Evolutionary conservation across 148 eudicot genomes (phyloP).

Genomic region (Chenopodium album): DNA sequence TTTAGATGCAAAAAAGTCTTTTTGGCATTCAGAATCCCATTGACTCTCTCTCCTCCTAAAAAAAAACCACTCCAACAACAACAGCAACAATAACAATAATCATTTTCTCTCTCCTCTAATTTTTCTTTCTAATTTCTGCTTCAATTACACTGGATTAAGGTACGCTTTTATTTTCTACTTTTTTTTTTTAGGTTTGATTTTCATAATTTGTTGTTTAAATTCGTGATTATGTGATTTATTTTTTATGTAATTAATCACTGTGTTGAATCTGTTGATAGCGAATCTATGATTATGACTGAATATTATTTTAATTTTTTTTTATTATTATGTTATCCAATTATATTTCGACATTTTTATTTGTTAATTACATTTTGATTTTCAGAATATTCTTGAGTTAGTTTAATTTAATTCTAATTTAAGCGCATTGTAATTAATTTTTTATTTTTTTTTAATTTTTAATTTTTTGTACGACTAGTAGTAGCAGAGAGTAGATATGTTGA

Average conservation of each 20-base stretch:
- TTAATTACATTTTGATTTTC: background rate
- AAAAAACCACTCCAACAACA: too few species aligned
- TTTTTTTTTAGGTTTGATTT: background rate
- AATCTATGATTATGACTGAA: conserved; percentile 29
- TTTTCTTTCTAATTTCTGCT: background rate
- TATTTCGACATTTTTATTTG: background rate
- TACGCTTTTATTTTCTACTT: background rate
- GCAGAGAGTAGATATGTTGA: conserved; percentile 16
- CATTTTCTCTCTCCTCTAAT: background rate
- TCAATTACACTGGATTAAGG: background rate
- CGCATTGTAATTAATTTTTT: background rate
- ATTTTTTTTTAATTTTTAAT: background rate
- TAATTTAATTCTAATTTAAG: background rate
- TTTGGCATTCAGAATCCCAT: background rate
- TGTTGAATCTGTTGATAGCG: background rate
- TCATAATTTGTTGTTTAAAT: conserved; percentile 3
- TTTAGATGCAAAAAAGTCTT: background rate
- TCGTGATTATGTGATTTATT: background rate
- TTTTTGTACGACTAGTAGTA: background rate
- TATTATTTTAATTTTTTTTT: background rate
- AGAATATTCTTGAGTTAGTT: background rate
- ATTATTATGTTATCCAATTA: background rate
- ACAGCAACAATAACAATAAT: too few species aligned
- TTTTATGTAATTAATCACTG: too few species aligned
- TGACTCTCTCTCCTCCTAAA: background rate